These are phyloP conservation scores for Bruguiera hainesii DNA, from an alignment of 441 rosid genomes.

Conservation along the genomic window DNA sequence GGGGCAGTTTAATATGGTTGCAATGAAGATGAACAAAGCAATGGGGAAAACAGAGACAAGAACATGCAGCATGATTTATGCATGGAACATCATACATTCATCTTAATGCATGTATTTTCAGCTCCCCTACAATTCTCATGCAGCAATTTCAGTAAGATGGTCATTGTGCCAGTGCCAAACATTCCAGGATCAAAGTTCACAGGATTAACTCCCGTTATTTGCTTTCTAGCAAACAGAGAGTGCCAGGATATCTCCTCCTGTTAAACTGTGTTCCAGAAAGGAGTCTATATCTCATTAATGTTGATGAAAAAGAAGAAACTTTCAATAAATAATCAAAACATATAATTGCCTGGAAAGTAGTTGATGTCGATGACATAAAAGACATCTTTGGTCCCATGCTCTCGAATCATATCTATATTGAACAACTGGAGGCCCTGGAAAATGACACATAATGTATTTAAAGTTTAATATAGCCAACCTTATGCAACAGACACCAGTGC, in stretches of 20 bases:
- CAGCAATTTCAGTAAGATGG: too few relatives aligned
- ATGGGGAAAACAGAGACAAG: too few relatives aligned
- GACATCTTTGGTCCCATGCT: slow-evolving; percentile 62
- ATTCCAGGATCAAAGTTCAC: too few relatives aligned
- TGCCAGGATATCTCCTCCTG: neutral
- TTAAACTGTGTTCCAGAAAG: neutral
- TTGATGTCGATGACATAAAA: slow-evolving; percentile 85
- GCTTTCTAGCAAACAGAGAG: too few relatives aligned
- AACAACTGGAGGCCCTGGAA: slow-evolving; percentile 76
- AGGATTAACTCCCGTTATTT: too few relatives aligned
- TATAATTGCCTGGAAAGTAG: slow-evolving; percentile 67
- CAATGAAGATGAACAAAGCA: too few relatives aligned
- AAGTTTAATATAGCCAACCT: neutral
- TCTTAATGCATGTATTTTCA: too few relatives aligned
- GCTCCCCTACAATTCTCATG: too few relatives aligned
- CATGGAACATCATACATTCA: too few relatives aligned
- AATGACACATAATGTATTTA: slow-evolving; percentile 1
- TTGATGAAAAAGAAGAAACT: neutral
- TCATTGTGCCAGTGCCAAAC: too few relatives aligned
- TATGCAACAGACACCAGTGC: slow-evolving; percentile 3
- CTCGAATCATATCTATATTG: slow-evolving; percentile 89
- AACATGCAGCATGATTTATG: too few relatives aligned
- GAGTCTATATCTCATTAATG: neutral
- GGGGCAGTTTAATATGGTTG: too few relatives aligned
- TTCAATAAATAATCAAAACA: neutral